A percentile compares a stretch with the other conserved stretches of the same genome.
These are phyloP conservation scores for Pseudonitzschia delicatissima DNA, from an alignment of 108 stramenopile species.

Conservation along the genomic window DNA sequence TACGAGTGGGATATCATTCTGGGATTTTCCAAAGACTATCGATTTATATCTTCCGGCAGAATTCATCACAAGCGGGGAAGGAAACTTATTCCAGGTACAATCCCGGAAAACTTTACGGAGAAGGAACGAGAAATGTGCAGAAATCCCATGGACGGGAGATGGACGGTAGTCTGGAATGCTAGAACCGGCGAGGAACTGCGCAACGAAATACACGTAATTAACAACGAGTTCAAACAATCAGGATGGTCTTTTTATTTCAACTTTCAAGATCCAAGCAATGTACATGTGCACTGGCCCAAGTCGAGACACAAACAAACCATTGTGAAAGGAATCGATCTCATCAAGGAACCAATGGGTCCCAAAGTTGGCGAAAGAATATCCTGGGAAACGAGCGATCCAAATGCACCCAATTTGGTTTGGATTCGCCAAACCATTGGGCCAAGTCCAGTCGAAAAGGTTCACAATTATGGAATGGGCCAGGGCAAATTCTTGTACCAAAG, in stretches of 20 bases:
- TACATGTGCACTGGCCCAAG: slow-evolving; percentile 24
- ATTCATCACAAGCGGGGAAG: slow-evolving; percentile 32
- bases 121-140: slow-evolving; percentile 20
- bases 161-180: slow-evolving; percentile 39
- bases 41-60: slow-evolving; percentile 45
- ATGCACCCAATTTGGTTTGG: slow-evolving; percentile 33
- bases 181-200: not conserved
- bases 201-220: slow-evolving; percentile 16
- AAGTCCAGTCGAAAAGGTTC: slow-evolving; percentile 15
- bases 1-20: slow-evolving; percentile 43
- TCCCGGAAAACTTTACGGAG: slow-evolving; percentile 2
- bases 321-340: slow-evolving; percentile 27
- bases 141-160: slow-evolving; percentile 53
- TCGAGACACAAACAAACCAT: slow-evolving; percentile 22
- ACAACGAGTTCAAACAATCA: slow-evolving; percentile 26
- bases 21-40: slow-evolving; percentile 48
- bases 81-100: not conserved
- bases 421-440: slow-evolving; percentile 30
- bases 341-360: slow-evolving; percentile 38
- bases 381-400: slow-evolving; percentile 36
- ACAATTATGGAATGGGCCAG: slow-evolving; percentile 21
- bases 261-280: slow-evolving; percentile 16
- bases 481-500: slow-evolving; percentile 31
- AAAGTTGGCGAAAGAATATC: slow-evolving; percentile 33
- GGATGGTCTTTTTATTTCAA: slow-evolving; percentile 30